Percentiles rank a stretch among this genome's conserved stretches.
Conservation (phyloP, 2,329 filamentous ascomycete species). For the Ilyonectria destructans region DNA sequence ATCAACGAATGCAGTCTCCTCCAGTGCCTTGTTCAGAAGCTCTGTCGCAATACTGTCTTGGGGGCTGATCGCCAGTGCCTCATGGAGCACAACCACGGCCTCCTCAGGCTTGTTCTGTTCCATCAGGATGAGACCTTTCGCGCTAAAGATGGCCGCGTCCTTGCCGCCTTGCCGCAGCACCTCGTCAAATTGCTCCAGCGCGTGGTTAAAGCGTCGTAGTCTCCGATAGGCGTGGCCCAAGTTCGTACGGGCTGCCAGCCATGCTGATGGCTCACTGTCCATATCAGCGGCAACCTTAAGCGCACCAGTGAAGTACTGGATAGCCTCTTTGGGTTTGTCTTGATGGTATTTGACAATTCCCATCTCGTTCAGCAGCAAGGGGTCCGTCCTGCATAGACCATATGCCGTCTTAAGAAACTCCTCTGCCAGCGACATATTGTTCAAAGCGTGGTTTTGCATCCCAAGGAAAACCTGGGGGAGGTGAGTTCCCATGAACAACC, state of each 20-base stretch:
- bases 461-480: conserved; percentile 95
- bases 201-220: conserved; percentile 77
- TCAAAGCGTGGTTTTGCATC: conserved; percentile 97
- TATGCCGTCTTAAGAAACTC: conserved; percentile 96
- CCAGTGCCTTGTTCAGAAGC: conserved; percentile 80
- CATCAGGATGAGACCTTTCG: conserved; percentile 88
- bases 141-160: conserved; percentile 83
- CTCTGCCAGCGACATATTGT: conserved; percentile 93
- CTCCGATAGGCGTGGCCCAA: conserved; percentile 90
- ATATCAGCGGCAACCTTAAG: conserved; percentile 85
- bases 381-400: conserved; percentile 86
- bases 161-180: conserved; percentile 88
- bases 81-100: conserved; percentile 86
- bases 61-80: conserved; percentile 84
- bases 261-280: conserved; percentile 85
- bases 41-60: conserved; percentile 89
- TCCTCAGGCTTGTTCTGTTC: conserved; percentile 83
- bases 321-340: conserved; percentile 81
- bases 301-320: conserved; percentile 83
- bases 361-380: conserved; percentile 93
- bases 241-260: conserved; percentile 89
- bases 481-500: conserved; percentile 97
- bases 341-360: conserved; percentile 97
- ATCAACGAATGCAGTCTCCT: conserved; percentile 69
- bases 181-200: conserved; percentile 87